A percentile compares a stretch with the other conserved stretches of the same genome.
phyloP scores from a whole-genome alignment of 306 rosid species.

The Quercus bicolor region DNA sequence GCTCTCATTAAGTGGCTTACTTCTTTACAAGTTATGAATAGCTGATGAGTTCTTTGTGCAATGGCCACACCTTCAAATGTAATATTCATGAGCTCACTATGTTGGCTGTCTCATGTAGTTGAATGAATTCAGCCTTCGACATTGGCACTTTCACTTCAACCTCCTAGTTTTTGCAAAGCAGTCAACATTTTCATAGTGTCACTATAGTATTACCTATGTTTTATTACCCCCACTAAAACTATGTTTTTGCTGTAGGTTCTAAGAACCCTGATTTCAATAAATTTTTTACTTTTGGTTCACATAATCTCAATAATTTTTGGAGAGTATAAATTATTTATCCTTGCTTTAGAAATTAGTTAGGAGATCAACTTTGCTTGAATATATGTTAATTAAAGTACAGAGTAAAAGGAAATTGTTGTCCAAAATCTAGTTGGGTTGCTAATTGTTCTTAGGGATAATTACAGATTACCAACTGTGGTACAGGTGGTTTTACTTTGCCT shows the following conservation, averaged over 20 bases:
- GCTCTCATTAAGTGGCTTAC: conserved; percentile 70
- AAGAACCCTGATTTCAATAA: not conserved
- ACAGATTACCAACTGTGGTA: too few species aligned
- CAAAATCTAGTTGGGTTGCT: not conserved
- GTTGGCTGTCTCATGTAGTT: conserved; percentile 90
- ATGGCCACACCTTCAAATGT: conserved; percentile 70
- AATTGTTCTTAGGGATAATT: too few species aligned
- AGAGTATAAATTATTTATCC: not conserved
- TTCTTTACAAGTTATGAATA: conserved; percentile 67
- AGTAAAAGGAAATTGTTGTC: not conserved
- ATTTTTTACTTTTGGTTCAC: not conserved
- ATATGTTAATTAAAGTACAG: not conserved
- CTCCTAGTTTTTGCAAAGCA: not conserved
- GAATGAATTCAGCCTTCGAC: conserved; percentile 4
- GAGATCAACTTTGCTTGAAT: not conserved
- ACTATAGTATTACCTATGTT: not conserved
- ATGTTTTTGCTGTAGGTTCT: not conserved
- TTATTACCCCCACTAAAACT: not conserved
- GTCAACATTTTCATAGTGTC: not conserved
- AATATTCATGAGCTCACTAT: conserved; percentile 74
- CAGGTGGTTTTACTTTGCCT: too few species aligned
- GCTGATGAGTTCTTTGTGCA: conserved; percentile 92
- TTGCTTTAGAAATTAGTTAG: not conserved
- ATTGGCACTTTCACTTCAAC: not conserved
- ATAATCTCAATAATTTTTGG: not conserved